A percentile compares a stretch with the other conserved stretches of the same genome.
These are phyloP conservation scores for Colletotrichum endophyticum DNA, from an alignment of 2,329 filamentous ascomycete species.

Conservation along the genomic window DNA sequence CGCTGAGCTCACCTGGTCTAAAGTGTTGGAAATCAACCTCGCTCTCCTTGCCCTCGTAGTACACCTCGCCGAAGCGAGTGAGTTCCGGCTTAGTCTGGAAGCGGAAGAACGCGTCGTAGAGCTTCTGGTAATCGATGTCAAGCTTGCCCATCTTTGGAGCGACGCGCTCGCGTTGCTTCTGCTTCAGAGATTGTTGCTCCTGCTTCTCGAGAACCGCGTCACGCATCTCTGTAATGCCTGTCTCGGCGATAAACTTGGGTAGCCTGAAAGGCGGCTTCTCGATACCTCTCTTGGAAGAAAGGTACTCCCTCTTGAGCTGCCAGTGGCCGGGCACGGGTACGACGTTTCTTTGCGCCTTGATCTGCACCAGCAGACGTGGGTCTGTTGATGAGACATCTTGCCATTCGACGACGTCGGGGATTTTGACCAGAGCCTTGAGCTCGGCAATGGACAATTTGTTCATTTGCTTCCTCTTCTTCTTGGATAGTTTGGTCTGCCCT, in stretches of 20 bases:
- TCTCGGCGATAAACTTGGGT: constrained; percentile 96
- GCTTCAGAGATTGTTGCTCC: constrained; percentile 87
- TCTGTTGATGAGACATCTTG: constrained; percentile 92
- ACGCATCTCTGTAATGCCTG: constrained; percentile 96
- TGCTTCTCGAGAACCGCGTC: constrained; percentile 97
- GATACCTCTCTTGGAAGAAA: constrained; percentile 95
- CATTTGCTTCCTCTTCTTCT: constrained; percentile 91
- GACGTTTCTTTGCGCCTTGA: constrained; percentile 94
- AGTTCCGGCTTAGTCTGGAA: constrained; percentile 96
- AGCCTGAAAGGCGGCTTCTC: constrained; percentile 94
- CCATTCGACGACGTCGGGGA: constrained; percentile 97
- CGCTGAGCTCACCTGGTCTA: constrained; percentile 86
- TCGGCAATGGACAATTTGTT: constrained; percentile 95
- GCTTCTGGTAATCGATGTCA: constrained; percentile 97
- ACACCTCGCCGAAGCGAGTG: constrained; percentile 97
- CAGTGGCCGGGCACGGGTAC: constrained; percentile 94
- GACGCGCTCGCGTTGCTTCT: constrained; percentile 93
- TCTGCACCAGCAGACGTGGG: constrained; percentile 86
- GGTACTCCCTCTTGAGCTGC: constrained; percentile 95
- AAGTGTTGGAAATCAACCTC: constrained; percentile 94
- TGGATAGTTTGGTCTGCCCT: constrained; percentile 76
- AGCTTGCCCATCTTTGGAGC: constrained; percentile 96
- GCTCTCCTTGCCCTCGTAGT: constrained; percentile 98
- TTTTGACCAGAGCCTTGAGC: constrained; percentile 87
- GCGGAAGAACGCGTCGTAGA: constrained; percentile 98